Evolutionary conservation across 345 rosid species (phyloP), one percentile per base, ranked within the genome.

Genomic region (Triadica sebifera): DNA sequence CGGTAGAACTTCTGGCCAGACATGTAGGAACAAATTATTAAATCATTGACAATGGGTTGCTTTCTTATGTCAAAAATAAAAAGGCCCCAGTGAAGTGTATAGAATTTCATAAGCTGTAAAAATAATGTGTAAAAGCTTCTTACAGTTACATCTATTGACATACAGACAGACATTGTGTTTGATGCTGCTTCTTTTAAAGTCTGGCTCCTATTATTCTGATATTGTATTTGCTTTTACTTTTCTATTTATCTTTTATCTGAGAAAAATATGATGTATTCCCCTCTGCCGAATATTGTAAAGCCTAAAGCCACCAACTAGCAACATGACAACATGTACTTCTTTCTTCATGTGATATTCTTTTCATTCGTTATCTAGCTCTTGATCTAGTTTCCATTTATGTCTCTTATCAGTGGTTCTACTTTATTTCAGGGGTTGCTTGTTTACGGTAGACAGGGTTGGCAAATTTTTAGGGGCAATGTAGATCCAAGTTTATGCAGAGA

Each of bases 361-460:
- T 11, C n/a, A 0, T 41, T 69, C 34, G 24, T 19, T 20, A 50
- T 61, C 20, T 43, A 29, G 39, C 66, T 10, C 38, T 13, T 41
- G 37, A 72, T 73, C 43, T 56, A 29, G 45, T 64, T 76, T 43
- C 39, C 19, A 37, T 71, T 49, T 74, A 22, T 61, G 9, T 72
- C 53, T 64, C 77, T 81, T 37, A 63, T 68, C 56, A 20, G 57
- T 37, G 45, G 58, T 73, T 57, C 45, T 77, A 45, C 62, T 67
- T 81, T 56, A 37, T 79, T 82, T 49, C 89, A 93, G 99, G 99
- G 97, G n/a, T 79, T 95, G 86, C 92, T 93, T 74, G 93, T 95
- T 73, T 91, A 91, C 81, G 97, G 98, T 66, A 91, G 89, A 76
- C 91, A 88, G 61, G 99, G 98, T n/a, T 86, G 74, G 68, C 96